Conservation (phyloP, 352 stramenopile genomes). For the Plasmopara viticola region DNA sequence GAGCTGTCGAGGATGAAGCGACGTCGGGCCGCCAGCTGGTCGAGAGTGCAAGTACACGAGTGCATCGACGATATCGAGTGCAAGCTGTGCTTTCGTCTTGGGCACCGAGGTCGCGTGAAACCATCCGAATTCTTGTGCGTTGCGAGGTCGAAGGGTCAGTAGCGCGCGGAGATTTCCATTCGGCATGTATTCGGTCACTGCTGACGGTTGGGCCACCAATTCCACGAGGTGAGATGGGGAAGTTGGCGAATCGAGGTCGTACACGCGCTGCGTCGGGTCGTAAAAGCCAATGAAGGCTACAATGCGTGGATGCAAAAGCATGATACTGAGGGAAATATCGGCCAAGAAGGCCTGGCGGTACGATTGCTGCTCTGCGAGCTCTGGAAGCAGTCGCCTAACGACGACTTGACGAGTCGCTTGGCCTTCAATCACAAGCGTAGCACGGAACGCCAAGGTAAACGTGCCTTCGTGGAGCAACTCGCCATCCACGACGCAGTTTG, state of each 20-base stretch:
- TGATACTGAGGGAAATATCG: conserved; percentile 24
- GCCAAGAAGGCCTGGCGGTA: conserved; percentile 33
- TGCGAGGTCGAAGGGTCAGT: conserved; percentile 21
- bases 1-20: conserved; percentile 29
- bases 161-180: conserved; percentile 36
- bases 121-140: conserved; percentile 30
- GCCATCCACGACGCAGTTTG: conserved; percentile 19
- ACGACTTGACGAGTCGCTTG: conserved; percentile 21
- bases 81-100: conserved; percentile 31
- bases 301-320: conserved; percentile 29
- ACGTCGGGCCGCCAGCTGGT: conserved; percentile 11
- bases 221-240: conserved; percentile 17
- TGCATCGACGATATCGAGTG: conserved; percentile 42
- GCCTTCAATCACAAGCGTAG: conserved; percentile 22
- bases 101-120: conserved; percentile 22
- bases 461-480: conserved; percentile 26
- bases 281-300: conserved; percentile 37
- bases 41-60: conserved; percentile 43
- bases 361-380: conserved; percentile 18
- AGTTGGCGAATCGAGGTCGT: conserved; percentile 16
- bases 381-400: conserved; percentile 17
- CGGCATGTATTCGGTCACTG: conserved; percentile 39
- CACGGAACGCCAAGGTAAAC: conserved; percentile 26
- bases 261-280: conserved; percentile 13
- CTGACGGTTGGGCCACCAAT: conserved; percentile 19